These are phyloP conservation scores for Fusarium odoratissimum DNA, from an alignment of 2,329 filamentous ascomycete species.

Conservation along the genomic window DNA sequence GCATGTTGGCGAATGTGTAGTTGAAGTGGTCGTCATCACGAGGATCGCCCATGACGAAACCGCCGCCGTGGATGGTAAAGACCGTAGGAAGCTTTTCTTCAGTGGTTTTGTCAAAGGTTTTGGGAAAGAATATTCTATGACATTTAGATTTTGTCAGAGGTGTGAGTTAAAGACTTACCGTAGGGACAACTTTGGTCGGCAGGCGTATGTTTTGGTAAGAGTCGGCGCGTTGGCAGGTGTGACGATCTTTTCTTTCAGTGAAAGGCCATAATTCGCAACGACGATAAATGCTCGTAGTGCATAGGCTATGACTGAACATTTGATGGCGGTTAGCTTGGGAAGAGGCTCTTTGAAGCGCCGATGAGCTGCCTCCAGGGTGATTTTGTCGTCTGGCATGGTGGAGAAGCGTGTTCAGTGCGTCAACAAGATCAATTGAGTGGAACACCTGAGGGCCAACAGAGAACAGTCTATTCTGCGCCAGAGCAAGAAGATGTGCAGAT, in stretches of 20 bases:
- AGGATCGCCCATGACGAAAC: constrained; percentile 20
- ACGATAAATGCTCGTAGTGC: not conserved
- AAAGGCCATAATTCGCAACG: not conserved
- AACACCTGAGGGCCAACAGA: no score
- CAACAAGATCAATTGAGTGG: not conserved
- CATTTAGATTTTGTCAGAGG: not conserved
- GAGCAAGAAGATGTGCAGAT: no score
- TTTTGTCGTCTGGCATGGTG: not conserved
- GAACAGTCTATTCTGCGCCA: not conserved
- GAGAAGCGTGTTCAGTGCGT: no score
- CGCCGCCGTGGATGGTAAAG: constrained; percentile 19
- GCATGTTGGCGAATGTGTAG: constrained; percentile 16
- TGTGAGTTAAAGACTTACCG: not conserved
- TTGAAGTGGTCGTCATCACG: constrained; percentile 21
- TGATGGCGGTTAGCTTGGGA: not conserved
- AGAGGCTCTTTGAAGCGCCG: not conserved
- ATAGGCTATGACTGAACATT: not conserved
- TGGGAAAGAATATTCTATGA: constrained; percentile 15
- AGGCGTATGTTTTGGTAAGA: constrained; percentile 8
- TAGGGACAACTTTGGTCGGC: constrained; percentile 8
- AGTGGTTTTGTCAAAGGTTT: not conserved
- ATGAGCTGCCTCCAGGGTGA: not conserved
- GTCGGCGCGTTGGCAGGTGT: not conserved
- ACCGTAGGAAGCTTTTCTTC: not conserved
- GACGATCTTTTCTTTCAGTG: not conserved